phyloP scores from a whole-genome alignment of 257 asterid genomes.

The Ophiorrhiza pumila region DNA sequence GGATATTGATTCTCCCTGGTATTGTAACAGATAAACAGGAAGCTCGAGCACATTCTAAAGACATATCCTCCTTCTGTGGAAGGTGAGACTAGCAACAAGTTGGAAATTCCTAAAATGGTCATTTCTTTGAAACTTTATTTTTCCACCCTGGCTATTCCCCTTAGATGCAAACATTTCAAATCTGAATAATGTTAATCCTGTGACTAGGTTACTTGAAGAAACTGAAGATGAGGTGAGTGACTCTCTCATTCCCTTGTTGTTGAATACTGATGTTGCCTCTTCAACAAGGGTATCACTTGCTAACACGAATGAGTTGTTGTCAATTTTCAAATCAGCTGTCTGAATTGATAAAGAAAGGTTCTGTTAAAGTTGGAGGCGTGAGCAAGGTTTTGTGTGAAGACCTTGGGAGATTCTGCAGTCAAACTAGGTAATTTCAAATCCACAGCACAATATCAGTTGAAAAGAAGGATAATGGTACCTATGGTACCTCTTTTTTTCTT shows the following conservation, averaged over 20 bases:
- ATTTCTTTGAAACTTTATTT: slow-evolving; percentile 1
- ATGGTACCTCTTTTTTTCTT: neutral
- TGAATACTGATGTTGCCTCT: neutral
- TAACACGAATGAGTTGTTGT: neutral
- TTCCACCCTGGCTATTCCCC: neutral
- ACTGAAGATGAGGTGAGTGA: slow-evolving; percentile 82
- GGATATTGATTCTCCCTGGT: neutral
- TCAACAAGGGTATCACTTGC: neutral
- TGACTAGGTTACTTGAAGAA: slow-evolving; percentile 80
- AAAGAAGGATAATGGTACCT: neutral
- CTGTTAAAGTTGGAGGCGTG: slow-evolving; percentile 63
- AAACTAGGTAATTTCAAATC: slow-evolving; percentile 46
- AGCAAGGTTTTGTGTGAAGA: slow-evolving; percentile 78
- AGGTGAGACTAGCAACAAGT: slow-evolving; percentile 46
- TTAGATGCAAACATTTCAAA: neutral
- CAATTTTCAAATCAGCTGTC: slow-evolving; percentile 49
- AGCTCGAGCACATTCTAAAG: slow-evolving; percentile 77
- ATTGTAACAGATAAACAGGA: slow-evolving; percentile 66
- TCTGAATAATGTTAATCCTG: slow-evolving; percentile 11
- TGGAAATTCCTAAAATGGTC: slow-evolving; percentile 7
- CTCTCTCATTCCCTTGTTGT: neutral
- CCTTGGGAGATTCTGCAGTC: slow-evolving; percentile 57
- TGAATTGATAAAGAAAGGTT: slow-evolving; percentile 72
- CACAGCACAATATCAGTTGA: slow-evolving; percentile 2
- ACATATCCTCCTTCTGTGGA: slow-evolving; percentile 86